A percentile compares a stretch with the other conserved stretches of the same genome.
Conservation (phyloP, 805 yeast genomes). For the Ogataea nonfermentans region DNA sequence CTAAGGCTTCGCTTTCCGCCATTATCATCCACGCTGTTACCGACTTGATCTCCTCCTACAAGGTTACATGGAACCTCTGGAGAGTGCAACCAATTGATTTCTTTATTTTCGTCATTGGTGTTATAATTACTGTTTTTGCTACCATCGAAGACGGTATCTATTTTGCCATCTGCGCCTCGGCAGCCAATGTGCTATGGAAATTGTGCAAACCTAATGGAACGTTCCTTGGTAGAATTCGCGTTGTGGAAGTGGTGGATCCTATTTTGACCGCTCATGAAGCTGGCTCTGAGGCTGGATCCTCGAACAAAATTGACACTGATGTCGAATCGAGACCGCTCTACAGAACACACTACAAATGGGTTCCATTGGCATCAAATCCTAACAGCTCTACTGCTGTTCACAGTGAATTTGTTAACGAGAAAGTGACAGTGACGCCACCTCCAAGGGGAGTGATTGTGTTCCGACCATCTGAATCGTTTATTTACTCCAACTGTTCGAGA, state of each 20-base stretch:
- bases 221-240: slow-evolving; percentile 75
- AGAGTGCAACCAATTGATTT: slow-evolving; percentile 70
- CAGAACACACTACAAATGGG: slow-evolving; percentile 49
- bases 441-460: slow-evolving; percentile 90
- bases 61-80: slow-evolving; percentile 68
- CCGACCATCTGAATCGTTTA: slow-evolving; percentile 76
- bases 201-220: slow-evolving; percentile 78
- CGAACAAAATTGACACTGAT: slow-evolving; percentile 4
- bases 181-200: slow-evolving; percentile 69
- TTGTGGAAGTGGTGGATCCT: slow-evolving; percentile 72
- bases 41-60: slow-evolving; percentile 73
- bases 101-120: slow-evolving; percentile 68
- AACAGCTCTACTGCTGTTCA: slow-evolving; percentile 27
- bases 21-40: slow-evolving; percentile 92
- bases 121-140: slow-evolving; percentile 71
- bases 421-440: slow-evolving; percentile 63
- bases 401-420: slow-evolving; percentile 47
- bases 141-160: slow-evolving; percentile 87
- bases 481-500: slow-evolving; percentile 76
- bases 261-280: slow-evolving; percentile 28
- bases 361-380: slow-evolving; percentile 49
- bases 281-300: slow-evolving; percentile 5
- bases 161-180: slow-evolving; percentile 84
- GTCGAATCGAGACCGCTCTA: slow-evolving; percentile 5
- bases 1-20: slow-evolving; percentile 84